Conservation (phyloP, 2,329 filamentous ascomycete genomes). For the Trichoderma brevicompactum region DNA sequence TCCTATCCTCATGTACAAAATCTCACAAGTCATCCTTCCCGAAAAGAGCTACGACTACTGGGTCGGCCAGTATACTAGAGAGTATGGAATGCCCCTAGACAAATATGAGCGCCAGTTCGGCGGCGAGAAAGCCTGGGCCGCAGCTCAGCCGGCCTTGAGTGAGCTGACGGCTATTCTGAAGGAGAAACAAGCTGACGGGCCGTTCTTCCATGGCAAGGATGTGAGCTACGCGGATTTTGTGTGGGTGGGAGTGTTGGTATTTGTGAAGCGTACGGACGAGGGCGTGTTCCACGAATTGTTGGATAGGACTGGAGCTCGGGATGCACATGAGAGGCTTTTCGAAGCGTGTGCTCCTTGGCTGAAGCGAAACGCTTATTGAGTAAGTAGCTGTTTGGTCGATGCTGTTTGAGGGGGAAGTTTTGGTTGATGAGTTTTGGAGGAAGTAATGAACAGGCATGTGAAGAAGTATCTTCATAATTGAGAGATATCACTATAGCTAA, state of each 20-base stretch:
- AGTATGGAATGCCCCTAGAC: conserved; percentile 57
- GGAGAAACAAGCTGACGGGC: conserved; percentile 57
- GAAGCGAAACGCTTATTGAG: conserved; percentile 42
- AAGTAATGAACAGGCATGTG: not conserved
- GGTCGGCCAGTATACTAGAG: conserved; percentile 52
- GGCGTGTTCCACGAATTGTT: conserved; percentile 44
- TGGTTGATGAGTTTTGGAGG: too few species aligned
- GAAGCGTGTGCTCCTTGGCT: conserved; percentile 48
- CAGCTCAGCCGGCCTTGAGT: conserved; percentile 44
- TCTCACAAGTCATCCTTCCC: conserved; percentile 58
- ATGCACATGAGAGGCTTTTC: conserved; percentile 47
- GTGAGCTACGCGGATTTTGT: conserved; percentile 63
- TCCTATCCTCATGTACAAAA: conserved; percentile 51
- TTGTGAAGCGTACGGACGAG: conserved; percentile 43
- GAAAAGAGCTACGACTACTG: conserved; percentile 60
- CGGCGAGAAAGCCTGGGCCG: conserved; percentile 55
- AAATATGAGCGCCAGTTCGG: conserved; percentile 53
- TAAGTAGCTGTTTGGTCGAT: not conserved
- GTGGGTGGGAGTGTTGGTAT: conserved; percentile 55
- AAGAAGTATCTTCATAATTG: not conserved
- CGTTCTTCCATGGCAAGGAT: conserved; percentile 63
- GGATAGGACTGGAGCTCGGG: conserved; percentile 44
- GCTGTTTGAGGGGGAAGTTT: too few species aligned
- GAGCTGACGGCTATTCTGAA: conserved; percentile 53
- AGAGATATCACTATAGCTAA: not conserved